phyloP scores from a whole-genome alignment of 2,329 filamentous ascomycete genomes.

The Phialophora tarda region DNA sequence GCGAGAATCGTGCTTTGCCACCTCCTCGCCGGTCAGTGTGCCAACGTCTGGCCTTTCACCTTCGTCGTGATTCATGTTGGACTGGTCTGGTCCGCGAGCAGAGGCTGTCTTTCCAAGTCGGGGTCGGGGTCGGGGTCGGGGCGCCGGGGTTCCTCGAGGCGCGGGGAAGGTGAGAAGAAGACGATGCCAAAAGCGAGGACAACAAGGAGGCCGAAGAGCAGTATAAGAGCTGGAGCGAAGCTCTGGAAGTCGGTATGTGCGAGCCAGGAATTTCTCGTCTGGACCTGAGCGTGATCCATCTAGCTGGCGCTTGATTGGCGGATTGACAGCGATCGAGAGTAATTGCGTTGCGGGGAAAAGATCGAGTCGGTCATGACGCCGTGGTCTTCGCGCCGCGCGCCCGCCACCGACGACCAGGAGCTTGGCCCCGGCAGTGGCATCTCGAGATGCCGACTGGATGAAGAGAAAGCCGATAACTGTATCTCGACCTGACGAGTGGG shows the following conservation, averaged over 20 bases:
- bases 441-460: too few species aligned
- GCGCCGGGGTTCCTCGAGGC: slow-evolving; percentile 13
- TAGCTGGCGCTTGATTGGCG: slow-evolving; percentile 27
- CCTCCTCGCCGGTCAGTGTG: slow-evolving; percentile 60
- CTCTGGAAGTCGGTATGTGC: slow-evolving; percentile 20
- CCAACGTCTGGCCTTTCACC: slow-evolving; percentile 37
- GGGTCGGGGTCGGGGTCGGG: slow-evolving; percentile 26
- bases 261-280: slow-evolving; percentile 19
- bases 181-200: slow-evolving; percentile 33
- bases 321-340: background rate
- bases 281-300: slow-evolving; percentile 30
- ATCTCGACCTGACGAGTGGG: too few species aligned
- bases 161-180: slow-evolving; percentile 27
- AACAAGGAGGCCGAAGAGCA: slow-evolving; percentile 34
- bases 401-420: background rate
- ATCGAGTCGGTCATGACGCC: slow-evolving; percentile 26
- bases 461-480: too few species aligned
- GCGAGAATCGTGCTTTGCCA: slow-evolving; percentile 76
- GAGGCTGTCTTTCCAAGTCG: slow-evolving; percentile 27
- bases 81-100: slow-evolving; percentile 19
- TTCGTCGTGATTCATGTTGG: slow-evolving; percentile 37
- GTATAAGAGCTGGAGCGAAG: slow-evolving; percentile 31
- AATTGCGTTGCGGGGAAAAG: slow-evolving; percentile 31
- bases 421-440: background rate
- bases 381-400: background rate